A percentile compares a stretch with the other conserved stretches of the same genome.
phyloP scores from a whole-genome alignment of 495 filamentous ascomycete genomes.

The Clohesyomyces aquaticus region DNA sequence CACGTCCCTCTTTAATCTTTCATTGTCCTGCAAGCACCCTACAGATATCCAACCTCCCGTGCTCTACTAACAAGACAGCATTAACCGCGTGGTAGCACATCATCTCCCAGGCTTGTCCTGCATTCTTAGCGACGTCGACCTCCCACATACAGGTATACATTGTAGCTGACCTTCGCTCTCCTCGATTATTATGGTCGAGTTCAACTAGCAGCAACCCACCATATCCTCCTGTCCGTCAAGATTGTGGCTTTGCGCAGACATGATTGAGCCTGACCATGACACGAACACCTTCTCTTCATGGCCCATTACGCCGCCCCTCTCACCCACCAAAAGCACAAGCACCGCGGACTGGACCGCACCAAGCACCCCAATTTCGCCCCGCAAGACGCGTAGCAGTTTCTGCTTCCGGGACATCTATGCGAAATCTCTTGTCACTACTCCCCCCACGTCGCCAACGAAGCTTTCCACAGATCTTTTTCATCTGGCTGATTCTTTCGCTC shows the following conservation, averaged over 20 bases:
- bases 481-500: neutral
- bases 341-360: conserved; percentile 24
- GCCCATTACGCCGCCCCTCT: conserved; percentile 29
- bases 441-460: conserved; percentile 28
- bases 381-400: conserved; percentile 27
- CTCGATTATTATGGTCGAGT: conserved; percentile 24
- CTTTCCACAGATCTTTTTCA: conserved; percentile 1
- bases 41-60: conserved; percentile 3
- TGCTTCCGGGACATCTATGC: conserved; percentile 20
- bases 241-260: conserved; percentile 14
- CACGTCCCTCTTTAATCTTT: neutral
- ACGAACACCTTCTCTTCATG: conserved; percentile 3
- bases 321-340: conserved; percentile 30
- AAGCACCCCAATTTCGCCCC: conserved; percentile 28
- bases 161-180: conserved; percentile 35
- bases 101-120: conserved; percentile 8
- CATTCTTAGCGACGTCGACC: neutral
- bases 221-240: too few relatives aligned
- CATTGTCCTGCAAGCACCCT: conserved; percentile 24
- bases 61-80: conserved; percentile 34
- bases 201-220: too few relatives aligned
- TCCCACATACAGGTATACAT: conserved; percentile 3
- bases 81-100: conserved; percentile 20
- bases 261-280: conserved; percentile 18
- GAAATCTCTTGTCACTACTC: neutral